A percentile compares a stretch with the other conserved stretches of the same genome.
Conservation (phyloP, 1,284 basidiomycete genomes). For the Rhodotorula sp. region DNA sequence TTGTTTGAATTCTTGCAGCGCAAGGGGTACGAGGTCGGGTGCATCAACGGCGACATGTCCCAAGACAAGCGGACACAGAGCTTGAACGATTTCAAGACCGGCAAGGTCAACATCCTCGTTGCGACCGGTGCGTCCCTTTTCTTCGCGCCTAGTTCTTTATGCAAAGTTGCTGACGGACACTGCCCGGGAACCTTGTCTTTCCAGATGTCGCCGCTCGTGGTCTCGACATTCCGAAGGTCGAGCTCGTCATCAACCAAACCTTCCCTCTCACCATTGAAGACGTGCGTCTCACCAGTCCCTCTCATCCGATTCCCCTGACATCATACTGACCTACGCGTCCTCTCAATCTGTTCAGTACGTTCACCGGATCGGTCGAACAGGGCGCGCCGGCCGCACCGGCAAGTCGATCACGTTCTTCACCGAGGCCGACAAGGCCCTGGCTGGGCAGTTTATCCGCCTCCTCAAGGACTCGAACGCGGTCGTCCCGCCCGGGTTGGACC, state of each 20-base stretch:
- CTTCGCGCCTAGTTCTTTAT: neutral
- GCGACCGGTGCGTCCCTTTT: slow-evolving; percentile 60
- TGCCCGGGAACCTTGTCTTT: neutral
- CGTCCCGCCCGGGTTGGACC: slow-evolving; percentile 70
- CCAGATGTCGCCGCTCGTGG: slow-evolving; percentile 91
- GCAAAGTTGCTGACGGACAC: too few species aligned
- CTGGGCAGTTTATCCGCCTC: slow-evolving; percentile 90
- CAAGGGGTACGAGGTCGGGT: slow-evolving; percentile 77
- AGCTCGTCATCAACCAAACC: slow-evolving; percentile 76
- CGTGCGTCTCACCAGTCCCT: slow-evolving; percentile 51
- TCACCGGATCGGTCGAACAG: slow-evolving; percentile 94
- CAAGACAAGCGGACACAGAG: slow-evolving; percentile 83
- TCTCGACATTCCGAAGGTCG: slow-evolving; percentile 94
- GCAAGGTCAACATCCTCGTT: slow-evolving; percentile 78
- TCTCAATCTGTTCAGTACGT: slow-evolving; percentile 67
- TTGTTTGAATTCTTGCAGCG: slow-evolving; percentile 76
- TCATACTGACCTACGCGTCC: slow-evolving; percentile 25
- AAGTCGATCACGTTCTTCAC: slow-evolving; percentile 94
- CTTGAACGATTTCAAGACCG: slow-evolving; percentile 85
- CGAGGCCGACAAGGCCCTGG: slow-evolving; percentile 51
- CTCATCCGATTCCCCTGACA: too few species aligned
- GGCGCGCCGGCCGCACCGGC: slow-evolving; percentile 85
- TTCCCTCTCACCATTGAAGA: slow-evolving; percentile 86
- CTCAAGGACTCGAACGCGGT: slow-evolving; percentile 78
- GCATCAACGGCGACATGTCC: slow-evolving; percentile 85